Conservation (phyloP, 768 basidiomycete genomes). For the Mycena metata region DNA sequence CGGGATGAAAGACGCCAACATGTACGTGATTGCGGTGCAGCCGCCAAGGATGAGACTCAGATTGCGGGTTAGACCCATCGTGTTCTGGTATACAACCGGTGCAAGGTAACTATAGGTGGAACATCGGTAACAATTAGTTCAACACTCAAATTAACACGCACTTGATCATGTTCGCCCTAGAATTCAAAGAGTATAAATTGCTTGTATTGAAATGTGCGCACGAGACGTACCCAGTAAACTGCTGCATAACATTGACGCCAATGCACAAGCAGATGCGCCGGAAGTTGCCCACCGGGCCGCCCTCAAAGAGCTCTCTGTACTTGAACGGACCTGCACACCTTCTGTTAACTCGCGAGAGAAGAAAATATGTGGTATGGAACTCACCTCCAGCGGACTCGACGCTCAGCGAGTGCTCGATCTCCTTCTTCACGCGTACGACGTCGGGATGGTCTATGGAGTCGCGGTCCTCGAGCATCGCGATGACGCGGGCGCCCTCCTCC, state of each 20-base stretch:
- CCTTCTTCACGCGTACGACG: constrained; percentile 49
- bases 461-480: constrained; percentile 52
- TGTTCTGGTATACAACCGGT: constrained; percentile 57
- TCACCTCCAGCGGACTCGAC: constrained; percentile 55
- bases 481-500: constrained; percentile 51
- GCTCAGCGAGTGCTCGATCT: constrained; percentile 53
- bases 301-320: constrained; percentile 51
- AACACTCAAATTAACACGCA: constrained; percentile 27
- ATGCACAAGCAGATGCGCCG: constrained; percentile 54
- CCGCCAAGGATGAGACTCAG: constrained; percentile 57
- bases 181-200: neutral
- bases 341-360: neutral
- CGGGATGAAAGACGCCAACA: constrained; percentile 58
- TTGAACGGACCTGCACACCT: constrained; percentile 48
- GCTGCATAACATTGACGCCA: constrained; percentile 58
- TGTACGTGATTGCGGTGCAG: constrained; percentile 54
- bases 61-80: constrained; percentile 56
- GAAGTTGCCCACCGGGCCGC: constrained; percentile 54
- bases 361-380: no score
- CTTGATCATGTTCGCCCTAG: constrained; percentile 57
- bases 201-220: no score
- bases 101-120: constrained; percentile 53
- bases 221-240: constrained; percentile 55
- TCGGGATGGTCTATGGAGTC: constrained; percentile 49
- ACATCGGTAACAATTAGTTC: neutral